Evolutionary conservation across 2,329 filamentous ascomycete species (phyloP), one percentile per base, ranked within the genome.

Genomic region (Dactylellina drechsleri): DNA sequence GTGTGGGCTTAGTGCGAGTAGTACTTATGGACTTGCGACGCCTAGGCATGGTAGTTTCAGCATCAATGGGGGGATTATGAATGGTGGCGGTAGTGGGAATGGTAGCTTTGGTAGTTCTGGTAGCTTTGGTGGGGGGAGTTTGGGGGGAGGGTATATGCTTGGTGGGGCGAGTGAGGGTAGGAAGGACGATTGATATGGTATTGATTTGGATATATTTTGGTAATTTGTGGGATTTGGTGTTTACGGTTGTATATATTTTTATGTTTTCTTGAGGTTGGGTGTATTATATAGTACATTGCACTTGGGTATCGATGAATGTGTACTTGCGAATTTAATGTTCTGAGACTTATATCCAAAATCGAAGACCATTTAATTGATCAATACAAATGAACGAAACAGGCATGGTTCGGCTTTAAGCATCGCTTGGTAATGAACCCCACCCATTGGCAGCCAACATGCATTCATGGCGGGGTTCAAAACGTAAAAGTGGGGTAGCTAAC

Each of bases 1-100:
- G 71, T 75, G 71, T 20, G 71, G 71, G 12, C 58, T 75, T 20
- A 68, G 64, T 36, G 52, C 28, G 2, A 49, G 40, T 26, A 67
- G 65, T 43, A 74, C 36, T 5, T 66, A 65, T 52, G 71, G 64
- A 2, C 52, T 67, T 13, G 47, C 64, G 15, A 68, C 71, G 5
- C 71, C 71, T 3, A 57, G 64, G 23, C n/a, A 18, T 8, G 58
- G 64, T 1, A 75, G 71, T 43, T 75, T 75, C 54, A 74, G 62
- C 26, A 56, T 74, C 6, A 66, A 57, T 26, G 52, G 40, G n/a
- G 54, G 57, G 26, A 52, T 13, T 60, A 43, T 57, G 36, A 49
- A 52, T n/a, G 66, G 58, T 23, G 31, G 31, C 6, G 31, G 31
- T 36, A 36, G 31, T 60, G 67, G 52, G 13, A 36, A 45, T 26